Conservation (phyloP, 768 basidiomycete species). For the Rhizopogon vinicolor region DNA sequence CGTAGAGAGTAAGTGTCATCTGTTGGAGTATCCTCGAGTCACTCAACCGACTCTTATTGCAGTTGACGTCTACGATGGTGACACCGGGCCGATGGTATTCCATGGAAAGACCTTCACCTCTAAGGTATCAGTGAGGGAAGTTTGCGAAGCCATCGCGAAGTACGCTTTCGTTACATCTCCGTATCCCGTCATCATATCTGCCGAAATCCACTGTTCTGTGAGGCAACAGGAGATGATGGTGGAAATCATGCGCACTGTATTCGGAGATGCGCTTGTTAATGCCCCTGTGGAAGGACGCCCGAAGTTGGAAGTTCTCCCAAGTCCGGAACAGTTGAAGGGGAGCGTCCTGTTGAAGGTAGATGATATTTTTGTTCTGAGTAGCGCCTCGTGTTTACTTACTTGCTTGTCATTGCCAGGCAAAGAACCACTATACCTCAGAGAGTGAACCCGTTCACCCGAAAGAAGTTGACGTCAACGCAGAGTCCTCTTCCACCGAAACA, state of each 20-base stretch:
- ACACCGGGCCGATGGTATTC: constrained; percentile 77
- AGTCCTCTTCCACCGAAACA: constrained; percentile 38
- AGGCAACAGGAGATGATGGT: constrained; percentile 79
- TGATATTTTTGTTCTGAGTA: neutral
- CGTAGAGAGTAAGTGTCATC: constrained; percentile 72
- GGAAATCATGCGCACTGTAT: constrained; percentile 61
- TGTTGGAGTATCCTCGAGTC: neutral
- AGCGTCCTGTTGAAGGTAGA: constrained; percentile 80
- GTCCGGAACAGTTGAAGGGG: constrained; percentile 76
- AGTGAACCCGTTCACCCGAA: constrained; percentile 29
- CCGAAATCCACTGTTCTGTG: constrained; percentile 83
- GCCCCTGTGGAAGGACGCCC: constrained; percentile 43
- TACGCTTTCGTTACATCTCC: constrained; percentile 91
- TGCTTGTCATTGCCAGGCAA: constrained; percentile 44
- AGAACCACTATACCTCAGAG: constrained; percentile 62
- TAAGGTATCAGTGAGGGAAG: constrained; percentile 74
- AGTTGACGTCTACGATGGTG: constrained; percentile 95
- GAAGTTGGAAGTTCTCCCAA: constrained; percentile 60
- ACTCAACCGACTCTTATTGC: neutral
- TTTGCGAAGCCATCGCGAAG: constrained; percentile 78
- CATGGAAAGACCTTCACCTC: constrained; percentile 89
- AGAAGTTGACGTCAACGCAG: constrained; percentile 30
- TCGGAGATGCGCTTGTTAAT: constrained; percentile 50
- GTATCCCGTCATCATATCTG: constrained; percentile 90
- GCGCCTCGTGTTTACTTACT: neutral